Evolutionary conservation across 2,329 filamentous ascomycete genomes (phyloP).

Genomic region (Pyrenochaeta sp.): DNA sequence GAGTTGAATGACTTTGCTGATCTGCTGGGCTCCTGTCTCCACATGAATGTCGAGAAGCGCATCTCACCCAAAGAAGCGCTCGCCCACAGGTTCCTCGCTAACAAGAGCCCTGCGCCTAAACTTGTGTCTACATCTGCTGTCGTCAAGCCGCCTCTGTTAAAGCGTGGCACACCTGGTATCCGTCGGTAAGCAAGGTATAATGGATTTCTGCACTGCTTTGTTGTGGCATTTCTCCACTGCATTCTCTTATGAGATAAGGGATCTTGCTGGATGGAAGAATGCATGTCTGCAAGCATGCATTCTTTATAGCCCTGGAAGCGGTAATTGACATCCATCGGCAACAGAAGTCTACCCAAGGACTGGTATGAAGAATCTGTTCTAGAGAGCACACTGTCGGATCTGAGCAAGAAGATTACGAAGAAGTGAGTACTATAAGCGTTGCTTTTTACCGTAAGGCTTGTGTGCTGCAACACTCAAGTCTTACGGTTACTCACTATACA

Average conservation of each 20-base stretch:
- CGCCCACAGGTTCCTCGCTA: conserved; percentile 84
- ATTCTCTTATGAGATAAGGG: neutral
- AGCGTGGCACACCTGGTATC: conserved; percentile 24
- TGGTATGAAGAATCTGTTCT: neutral
- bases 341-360: neutral
- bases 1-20: conserved; percentile 87
- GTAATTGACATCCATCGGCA: neutral
- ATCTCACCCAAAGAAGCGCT: conserved; percentile 87
- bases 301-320: neutral
- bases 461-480: conserved; percentile 3
- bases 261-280: neutral
- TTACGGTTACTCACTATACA: neutral
- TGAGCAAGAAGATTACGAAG: neutral
- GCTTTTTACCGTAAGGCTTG: conserved; percentile 3
- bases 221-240: neutral
- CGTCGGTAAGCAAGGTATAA: conserved; percentile 22
- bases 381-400: neutral
- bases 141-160: conserved; percentile 37
- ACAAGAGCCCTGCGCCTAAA: conserved; percentile 29
- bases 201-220: conserved; percentile 3
- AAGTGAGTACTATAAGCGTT: neutral
- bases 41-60: conserved; percentile 90
- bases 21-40: conserved; percentile 85
- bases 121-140: conserved; percentile 30
- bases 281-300: neutral